phyloP scores from a whole-genome alignment of 2,329 filamentous ascomycete species.

The Colletotrichum sp. region DNA sequence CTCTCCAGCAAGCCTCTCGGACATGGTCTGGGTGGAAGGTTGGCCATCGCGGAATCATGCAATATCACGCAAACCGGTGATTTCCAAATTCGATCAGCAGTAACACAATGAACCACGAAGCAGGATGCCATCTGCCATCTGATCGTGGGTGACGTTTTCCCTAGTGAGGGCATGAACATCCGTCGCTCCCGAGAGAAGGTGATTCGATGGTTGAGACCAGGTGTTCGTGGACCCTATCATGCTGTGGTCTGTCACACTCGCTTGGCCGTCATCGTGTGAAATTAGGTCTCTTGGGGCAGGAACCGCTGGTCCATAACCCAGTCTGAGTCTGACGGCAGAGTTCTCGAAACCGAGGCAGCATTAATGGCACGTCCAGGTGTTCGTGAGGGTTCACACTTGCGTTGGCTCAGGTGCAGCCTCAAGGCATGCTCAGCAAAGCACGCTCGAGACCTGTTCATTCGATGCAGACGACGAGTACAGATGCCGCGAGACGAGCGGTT shows the following conservation, averaged over 20 bases:
- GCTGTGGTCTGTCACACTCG: accelerated
- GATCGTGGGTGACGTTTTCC: neutral
- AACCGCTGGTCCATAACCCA: neutral
- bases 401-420: neutral
- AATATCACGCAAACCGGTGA: neutral
- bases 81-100: no score
- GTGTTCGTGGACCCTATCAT: neutral
- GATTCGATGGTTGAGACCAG: neutral
- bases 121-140: accelerated
- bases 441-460: neutral
- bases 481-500: neutral
- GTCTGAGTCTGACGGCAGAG: neutral
- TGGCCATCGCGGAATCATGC: neutral
- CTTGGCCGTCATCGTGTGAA: neutral
- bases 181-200: neutral
- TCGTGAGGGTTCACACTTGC: neutral
- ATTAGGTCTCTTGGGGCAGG: neutral
- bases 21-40: neutral
- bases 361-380: neutral
- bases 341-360: neutral
- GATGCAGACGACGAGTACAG: neutral
- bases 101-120: accelerated
- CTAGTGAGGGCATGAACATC: neutral
- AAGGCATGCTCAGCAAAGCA: neutral
- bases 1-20: neutral